These are phyloP conservation scores for Ormosia emarginata DNA, from an alignment of 306 rosid species.

Conservation along the genomic window DNA sequence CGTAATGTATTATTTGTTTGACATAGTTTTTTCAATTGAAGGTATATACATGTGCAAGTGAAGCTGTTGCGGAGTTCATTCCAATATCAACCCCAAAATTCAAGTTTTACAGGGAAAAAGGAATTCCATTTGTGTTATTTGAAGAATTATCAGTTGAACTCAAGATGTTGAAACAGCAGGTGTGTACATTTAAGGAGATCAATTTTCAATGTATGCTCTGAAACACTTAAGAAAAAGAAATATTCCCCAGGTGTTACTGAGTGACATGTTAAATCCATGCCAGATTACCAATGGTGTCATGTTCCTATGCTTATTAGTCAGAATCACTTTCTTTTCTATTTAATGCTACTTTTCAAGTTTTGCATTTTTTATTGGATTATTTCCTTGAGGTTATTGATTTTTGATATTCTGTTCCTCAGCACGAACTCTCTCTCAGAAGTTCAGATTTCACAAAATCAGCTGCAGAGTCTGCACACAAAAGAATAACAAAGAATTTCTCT, in stretches of 20 bases:
- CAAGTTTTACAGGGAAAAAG: constrained; percentile 38
- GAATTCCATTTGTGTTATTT: constrained; percentile 29
- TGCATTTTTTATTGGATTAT: constrained; percentile 2
- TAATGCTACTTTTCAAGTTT: not conserved
- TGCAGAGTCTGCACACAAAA: constrained; percentile 35
- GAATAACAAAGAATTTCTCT: constrained; percentile 41
- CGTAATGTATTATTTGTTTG: not conserved
- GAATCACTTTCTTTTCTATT: not conserved
- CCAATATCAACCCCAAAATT: constrained; percentile 71
- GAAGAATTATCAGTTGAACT: constrained; percentile 24
- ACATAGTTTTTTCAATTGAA: constrained; percentile 28
- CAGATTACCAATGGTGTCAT: not conserved
- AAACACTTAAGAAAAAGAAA: not conserved
- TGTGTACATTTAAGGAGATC: constrained; percentile 25
- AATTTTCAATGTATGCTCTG: not conserved
- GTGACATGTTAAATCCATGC: not conserved
- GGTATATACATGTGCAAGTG: constrained; percentile 81
- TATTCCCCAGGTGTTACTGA: not conserved
- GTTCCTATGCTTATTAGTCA: not conserved
- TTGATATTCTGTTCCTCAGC: constrained; percentile 45
- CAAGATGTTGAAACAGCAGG: constrained; percentile 46
- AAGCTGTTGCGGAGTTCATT: constrained; percentile 56
- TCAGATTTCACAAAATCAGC: constrained; percentile 40
- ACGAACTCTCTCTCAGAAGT: constrained; percentile 29
- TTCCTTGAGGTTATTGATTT: constrained; percentile 27